Conservation (phyloP, 1,284 basidiomycete genomes). For the Leccinum angustisporum region DNA sequence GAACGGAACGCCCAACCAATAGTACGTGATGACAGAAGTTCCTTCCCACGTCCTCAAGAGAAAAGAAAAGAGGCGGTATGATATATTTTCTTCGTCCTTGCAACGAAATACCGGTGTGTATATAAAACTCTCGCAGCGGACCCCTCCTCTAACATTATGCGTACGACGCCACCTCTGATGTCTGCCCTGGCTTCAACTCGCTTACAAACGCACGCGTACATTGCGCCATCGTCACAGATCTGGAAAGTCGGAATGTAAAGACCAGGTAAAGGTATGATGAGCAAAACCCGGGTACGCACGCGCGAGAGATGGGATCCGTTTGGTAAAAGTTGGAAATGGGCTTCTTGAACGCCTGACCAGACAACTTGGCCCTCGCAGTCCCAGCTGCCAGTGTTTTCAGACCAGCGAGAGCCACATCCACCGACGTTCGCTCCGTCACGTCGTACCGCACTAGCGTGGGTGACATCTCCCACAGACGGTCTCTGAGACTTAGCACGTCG, state of each 20-base stretch:
- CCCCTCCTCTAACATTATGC: conserved; percentile 36
- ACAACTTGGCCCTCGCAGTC: conserved; percentile 56
- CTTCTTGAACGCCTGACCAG: conserved; percentile 68
- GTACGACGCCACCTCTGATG: conserved; percentile 42
- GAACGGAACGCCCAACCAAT: too few relatives aligned
- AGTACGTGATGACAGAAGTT: too few relatives aligned
- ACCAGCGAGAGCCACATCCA: conserved; percentile 70
- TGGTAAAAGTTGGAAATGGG: conserved; percentile 95
- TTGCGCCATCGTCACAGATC: conserved; percentile 86
- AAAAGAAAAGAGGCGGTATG: not conserved
- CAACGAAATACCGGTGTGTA: conserved; percentile 5
- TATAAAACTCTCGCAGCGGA: not conserved
- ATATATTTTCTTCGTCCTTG: conserved; percentile 15
- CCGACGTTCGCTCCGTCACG: conserved; percentile 75
- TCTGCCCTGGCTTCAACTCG: conserved; percentile 39
- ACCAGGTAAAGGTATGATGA: not conserved
- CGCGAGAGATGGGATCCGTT: conserved; percentile 86
- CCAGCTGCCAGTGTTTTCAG: conserved; percentile 58
- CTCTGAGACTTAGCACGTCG: conserved; percentile 82
- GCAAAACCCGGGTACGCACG: conserved; percentile 51
- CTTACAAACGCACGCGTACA: conserved; percentile 63
- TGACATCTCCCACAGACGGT: conserved; percentile 97
- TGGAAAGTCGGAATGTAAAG: conserved; percentile 30
- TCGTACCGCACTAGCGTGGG: conserved; percentile 91
- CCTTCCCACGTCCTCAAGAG: not conserved